Evolutionary conservation across 1,284 basidiomycete genomes (phyloP).

Genomic region (Tausonia pullulans): DNA sequence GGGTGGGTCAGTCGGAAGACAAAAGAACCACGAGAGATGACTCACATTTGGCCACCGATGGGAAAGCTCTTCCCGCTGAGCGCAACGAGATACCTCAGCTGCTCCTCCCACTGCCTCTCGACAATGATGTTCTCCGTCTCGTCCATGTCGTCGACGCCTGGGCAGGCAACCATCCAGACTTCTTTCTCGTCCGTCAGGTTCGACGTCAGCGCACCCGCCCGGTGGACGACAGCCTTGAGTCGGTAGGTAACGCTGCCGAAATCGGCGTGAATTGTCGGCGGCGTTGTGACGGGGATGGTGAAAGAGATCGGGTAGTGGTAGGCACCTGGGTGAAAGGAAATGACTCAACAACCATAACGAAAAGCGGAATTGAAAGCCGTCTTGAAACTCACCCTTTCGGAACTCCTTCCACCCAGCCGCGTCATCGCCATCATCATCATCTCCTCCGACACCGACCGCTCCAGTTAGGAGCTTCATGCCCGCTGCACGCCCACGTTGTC

Average conservation of each 20-base stretch:
- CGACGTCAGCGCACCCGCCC: slow-evolving; percentile 66
- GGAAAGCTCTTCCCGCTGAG: slow-evolving; percentile 70
- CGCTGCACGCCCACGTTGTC: slow-evolving; percentile 8
- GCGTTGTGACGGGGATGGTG: slow-evolving; percentile 64
- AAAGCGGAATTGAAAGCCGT: background rate
- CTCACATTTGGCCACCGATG: slow-evolving; percentile 61
- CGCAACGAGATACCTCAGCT: slow-evolving; percentile 65
- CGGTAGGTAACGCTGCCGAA: slow-evolving; percentile 71
- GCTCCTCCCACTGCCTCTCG: slow-evolving; percentile 83
- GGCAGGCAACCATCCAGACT: slow-evolving; percentile 64
- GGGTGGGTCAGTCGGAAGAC: background rate
- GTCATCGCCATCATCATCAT: slow-evolving; percentile 33
- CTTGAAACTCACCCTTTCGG: slow-evolving; percentile 53
- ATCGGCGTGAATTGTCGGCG: slow-evolving; percentile 66
- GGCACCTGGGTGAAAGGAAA: slow-evolving; percentile 45
- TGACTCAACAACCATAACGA: background rate
- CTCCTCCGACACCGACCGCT: slow-evolving; percentile 13
- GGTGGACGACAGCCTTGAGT: slow-evolving; percentile 70
- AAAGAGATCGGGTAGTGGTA: slow-evolving; percentile 94
- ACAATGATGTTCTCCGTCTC: slow-evolving; percentile 72
- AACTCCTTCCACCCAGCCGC: slow-evolving; percentile 71
- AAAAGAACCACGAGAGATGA: slow-evolving; percentile 3
- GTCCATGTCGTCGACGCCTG: slow-evolving; percentile 65
- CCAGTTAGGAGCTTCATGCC: slow-evolving; percentile 11
- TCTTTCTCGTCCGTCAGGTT: slow-evolving; percentile 63